These are phyloP conservation scores for Spirogloea muscicola DNA, from an alignment of 139 green algal genomes.

Conservation along the genomic window DNA sequence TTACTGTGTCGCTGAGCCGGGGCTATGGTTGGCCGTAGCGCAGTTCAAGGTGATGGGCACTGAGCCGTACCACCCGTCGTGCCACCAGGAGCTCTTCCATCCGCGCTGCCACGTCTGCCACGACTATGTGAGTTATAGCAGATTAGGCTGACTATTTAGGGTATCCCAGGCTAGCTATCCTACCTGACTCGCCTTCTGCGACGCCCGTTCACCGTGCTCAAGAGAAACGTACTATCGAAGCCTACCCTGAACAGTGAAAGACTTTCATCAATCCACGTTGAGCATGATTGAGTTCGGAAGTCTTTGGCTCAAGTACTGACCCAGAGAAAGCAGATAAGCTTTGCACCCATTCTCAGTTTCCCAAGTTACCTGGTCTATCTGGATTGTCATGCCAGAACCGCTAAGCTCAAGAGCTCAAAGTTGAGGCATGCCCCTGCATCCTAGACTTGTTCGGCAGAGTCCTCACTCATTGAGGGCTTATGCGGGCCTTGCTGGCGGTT, in stretches of 20 bases:
- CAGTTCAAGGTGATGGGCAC: constrained; percentile 23
- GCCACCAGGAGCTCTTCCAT: constrained; percentile 18
- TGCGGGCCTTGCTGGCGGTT: not conserved
- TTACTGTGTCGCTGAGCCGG: too few species aligned
- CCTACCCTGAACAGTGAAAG: not conserved
- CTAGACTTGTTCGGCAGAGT: not conserved
- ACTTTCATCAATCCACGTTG: constrained; percentile 5
- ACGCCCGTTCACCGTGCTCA: not conserved
- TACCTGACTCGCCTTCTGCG: too few species aligned
- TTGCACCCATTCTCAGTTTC: not conserved
- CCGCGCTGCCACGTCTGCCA: constrained; percentile 26
- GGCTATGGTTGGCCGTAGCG: too few species aligned
- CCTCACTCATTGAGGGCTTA: not conserved
- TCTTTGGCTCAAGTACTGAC: not conserved
- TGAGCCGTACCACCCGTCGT: constrained; percentile 25
- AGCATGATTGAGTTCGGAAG: not conserved
- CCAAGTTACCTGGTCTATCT: not conserved
- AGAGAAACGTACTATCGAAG: not conserved
- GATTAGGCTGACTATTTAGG: too few species aligned
- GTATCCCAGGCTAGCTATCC: too few species aligned
- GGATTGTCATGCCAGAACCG: too few species aligned
- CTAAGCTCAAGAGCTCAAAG: too few species aligned
- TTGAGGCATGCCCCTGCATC: too few species aligned
- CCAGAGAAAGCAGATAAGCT: not conserved
- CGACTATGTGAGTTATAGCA: constrained; percentile 22